Evolutionary conservation across 345 rosid genomes (phyloP), one percentile per base, ranked within the genome.

Genomic region (Gossypium raimondii): DNA sequence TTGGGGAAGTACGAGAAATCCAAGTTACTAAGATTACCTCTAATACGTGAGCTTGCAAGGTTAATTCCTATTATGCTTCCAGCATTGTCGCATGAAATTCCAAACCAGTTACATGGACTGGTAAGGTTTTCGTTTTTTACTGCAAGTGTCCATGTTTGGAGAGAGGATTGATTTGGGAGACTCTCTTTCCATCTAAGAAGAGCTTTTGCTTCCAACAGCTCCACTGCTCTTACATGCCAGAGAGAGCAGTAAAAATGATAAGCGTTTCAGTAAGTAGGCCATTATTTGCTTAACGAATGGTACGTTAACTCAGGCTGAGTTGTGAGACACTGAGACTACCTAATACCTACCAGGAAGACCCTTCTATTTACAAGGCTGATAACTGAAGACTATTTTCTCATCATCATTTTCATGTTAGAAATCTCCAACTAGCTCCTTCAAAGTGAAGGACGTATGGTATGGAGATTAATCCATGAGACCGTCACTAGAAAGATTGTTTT

Each of bases 1-100:
- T 65, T 41, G n/a, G 70, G 51, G 58, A 70, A 70, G 63, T 62
- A 70, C 20, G 74, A 9, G 63, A 70, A 70, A 70, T 55, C 51
- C 27, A 65, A 65, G 70, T n/a, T 9, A 22, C 52, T 71, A 16
- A 71, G 63, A 34, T 71, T 55, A 55, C 74, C 74, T 34, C 63
- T 7, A 38, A 38, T 16, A 56, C n/a, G 14, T 34, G 29, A 17
- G 20, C 44, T 38, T 71, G 34, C 17, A 38, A 71, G 48, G 51
- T 41, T 71, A 55, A 55, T 71, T 34, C 41, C 11, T 27, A 16
- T 18, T 56, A 71, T 55, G 51, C 64, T 71, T 41, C 52, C 51
- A 34, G 27, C 63, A 29, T n/a, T 34, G n/a, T 69, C 52, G 60
- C 73, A 71, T 17, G 62, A 55, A 34, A 71, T 71, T 34, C 74